phyloP scores from a whole-genome alignment of 1,284 basidiomycete species.

The Ustilago bromivora region DNA sequence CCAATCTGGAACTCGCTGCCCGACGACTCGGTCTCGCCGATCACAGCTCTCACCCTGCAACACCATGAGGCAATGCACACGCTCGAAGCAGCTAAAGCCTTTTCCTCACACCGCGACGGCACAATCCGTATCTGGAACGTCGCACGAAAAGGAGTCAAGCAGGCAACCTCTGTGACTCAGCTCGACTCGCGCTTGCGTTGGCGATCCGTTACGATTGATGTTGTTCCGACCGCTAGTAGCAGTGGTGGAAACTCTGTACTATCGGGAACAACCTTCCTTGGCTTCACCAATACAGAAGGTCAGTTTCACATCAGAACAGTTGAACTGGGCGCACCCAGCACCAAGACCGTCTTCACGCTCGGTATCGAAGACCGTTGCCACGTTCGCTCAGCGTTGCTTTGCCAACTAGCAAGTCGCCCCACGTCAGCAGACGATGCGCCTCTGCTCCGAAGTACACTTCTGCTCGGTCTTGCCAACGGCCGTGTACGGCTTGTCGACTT shows the following conservation, averaged over 20 bases:
- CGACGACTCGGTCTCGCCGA: conserved; percentile 6
- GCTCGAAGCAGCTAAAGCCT: conserved; percentile 27
- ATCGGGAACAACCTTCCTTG: conserved; percentile 17
- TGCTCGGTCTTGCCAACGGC: conserved; percentile 49
- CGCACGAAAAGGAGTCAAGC: conserved; percentile 20
- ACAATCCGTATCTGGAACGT: conserved; percentile 35
- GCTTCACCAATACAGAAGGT: conserved; percentile 34
- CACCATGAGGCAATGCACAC: conserved; percentile 34
- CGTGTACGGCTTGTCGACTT: conserved; percentile 34
- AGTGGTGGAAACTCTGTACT: neutral
- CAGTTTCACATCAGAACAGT: conserved; percentile 38
- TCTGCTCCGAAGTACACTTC: conserved; percentile 26
- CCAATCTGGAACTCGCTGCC: conserved; percentile 27
- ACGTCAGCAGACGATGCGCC: conserved; percentile 29
- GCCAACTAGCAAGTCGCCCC: conserved; percentile 24
- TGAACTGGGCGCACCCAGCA: conserved; percentile 17
- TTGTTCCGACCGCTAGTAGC: neutral
- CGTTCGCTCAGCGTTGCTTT: conserved; percentile 41
- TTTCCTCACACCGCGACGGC: conserved; percentile 52
- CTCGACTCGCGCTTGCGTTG: conserved; percentile 36
- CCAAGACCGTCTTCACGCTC: conserved; percentile 34
- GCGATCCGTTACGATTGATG: conserved; percentile 17
- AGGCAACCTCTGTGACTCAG: conserved; percentile 19
- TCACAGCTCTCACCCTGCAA: conserved; percentile 34
- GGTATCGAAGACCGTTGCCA: conserved; percentile 25